Conservation (phyloP, 139 green algal species). For the Chlorokybus atmophyticus region DNA sequence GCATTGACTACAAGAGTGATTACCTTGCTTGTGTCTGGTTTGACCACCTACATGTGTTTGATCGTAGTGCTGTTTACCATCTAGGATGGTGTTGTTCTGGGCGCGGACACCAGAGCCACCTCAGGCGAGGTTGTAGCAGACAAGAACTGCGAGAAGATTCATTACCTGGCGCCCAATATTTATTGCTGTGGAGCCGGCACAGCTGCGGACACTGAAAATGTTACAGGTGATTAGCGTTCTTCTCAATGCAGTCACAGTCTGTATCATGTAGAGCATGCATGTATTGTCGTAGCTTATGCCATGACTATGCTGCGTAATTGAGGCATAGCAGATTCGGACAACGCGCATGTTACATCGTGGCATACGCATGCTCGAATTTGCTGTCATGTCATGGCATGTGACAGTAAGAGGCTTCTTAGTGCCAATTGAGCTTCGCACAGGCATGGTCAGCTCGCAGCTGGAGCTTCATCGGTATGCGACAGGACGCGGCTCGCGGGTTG, state of each 20-base stretch:
- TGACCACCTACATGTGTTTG: background rate
- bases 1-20: background rate
- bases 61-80: background rate
- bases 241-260: too few species aligned
- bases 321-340: background rate
- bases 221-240: slow-evolving; percentile 90
- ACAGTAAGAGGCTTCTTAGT: background rate
- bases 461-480: slow-evolving; percentile 81
- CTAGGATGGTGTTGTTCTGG: slow-evolving; percentile 95
- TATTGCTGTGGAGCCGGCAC: slow-evolving; percentile 96
- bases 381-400: background rate
- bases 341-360: too few species aligned
- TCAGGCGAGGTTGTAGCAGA: slow-evolving; percentile 87
- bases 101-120: slow-evolving; percentile 92
- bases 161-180: slow-evolving; percentile 96
- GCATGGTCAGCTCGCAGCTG: slow-evolving; percentile 82
- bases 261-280: too few species aligned
- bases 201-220: slow-evolving; percentile 87
- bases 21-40: background rate
- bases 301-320: slow-evolving; percentile 4
- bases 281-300: too few species aligned
- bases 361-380: background rate
- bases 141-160: slow-evolving; percentile 99
- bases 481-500: slow-evolving; percentile 59
- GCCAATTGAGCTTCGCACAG: slow-evolving; percentile 38